Conservation (phyloP, 352 stramenopile species). For the Phytophthora foliorum region DNA sequence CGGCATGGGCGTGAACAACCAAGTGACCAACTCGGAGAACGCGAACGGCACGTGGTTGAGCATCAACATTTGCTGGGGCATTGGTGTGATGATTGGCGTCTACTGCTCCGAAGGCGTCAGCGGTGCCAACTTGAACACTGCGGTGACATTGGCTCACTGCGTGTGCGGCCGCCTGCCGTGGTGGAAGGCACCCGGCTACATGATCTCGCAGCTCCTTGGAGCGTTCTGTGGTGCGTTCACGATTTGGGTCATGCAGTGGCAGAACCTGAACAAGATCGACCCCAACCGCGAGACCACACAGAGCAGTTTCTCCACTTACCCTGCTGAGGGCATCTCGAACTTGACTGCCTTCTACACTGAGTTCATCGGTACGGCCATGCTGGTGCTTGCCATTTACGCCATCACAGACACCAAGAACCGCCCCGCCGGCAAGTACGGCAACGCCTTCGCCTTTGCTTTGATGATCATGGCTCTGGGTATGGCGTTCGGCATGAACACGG, state of each 20-base stretch:
- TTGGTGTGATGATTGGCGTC: constrained; percentile 59
- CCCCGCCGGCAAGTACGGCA: constrained; percentile 37
- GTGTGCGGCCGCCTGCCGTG: constrained; percentile 50
- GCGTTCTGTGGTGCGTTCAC: constrained; percentile 48
- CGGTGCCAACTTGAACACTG: constrained; percentile 63
- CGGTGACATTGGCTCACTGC: constrained; percentile 55
- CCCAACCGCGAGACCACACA: constrained; percentile 49
- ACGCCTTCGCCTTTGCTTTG: constrained; percentile 49
- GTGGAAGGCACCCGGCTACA: constrained; percentile 55
- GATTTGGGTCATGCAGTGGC: constrained; percentile 60
- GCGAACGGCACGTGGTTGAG: constrained; percentile 63
- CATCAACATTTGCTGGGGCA: constrained; percentile 60
- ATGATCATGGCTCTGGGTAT: constrained; percentile 69
- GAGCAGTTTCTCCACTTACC: constrained; percentile 56
- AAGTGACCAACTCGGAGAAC: constrained; percentile 53
- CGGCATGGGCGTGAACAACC: constrained; percentile 65
- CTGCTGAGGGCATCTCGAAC: constrained; percentile 24
- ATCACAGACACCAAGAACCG: constrained; percentile 60
- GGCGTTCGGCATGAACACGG: constrained; percentile 60
- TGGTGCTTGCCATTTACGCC: constrained; percentile 57
- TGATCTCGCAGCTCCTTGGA: constrained; percentile 50
- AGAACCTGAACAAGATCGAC: constrained; percentile 52
- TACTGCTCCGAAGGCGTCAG: constrained; percentile 54
- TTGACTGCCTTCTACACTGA: constrained; percentile 36
- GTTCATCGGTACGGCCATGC: constrained; percentile 58